Percentiles rank a stretch among this genome's conserved stretches.
phyloP scores from a whole-genome alignment of 73 alveolate genomes.

The Symbiodinium natans region DNA sequence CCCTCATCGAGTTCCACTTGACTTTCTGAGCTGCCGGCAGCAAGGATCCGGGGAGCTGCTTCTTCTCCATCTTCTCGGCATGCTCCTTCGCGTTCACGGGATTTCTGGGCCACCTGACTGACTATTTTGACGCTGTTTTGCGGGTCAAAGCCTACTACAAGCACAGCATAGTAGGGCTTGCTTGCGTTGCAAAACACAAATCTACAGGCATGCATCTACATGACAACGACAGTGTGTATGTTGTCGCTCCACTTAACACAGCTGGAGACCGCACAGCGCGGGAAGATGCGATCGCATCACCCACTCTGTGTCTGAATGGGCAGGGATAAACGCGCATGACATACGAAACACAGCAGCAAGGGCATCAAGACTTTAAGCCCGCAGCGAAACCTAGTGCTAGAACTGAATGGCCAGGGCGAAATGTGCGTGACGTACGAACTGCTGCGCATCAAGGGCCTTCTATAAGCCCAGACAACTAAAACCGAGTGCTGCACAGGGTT shows the following conservation, averaged over 20 bases:
- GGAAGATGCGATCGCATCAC: no score
- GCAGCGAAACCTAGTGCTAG: no score
- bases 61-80: constrained; percentile 63
- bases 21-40: background rate
- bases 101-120: background rate
- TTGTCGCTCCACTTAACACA: background rate
- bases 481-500: no score
- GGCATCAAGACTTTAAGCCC: no score
- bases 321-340: no score
- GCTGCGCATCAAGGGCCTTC: no score
- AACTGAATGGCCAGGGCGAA: no score
- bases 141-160: background rate
- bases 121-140: background rate
- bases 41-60: constrained; percentile 77
- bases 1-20: no score
- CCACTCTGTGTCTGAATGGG: no score
- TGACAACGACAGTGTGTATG: background rate
- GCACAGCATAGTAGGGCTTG: background rate
- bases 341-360: no score
- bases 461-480: no score
- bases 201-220: background rate
- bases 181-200: background rate
- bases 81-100: constrained; percentile 23
- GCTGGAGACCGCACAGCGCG: background rate
- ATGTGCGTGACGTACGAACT: no score